Conservation (phyloP, 805 yeast species). For the Starmerella asiatica region DNA sequence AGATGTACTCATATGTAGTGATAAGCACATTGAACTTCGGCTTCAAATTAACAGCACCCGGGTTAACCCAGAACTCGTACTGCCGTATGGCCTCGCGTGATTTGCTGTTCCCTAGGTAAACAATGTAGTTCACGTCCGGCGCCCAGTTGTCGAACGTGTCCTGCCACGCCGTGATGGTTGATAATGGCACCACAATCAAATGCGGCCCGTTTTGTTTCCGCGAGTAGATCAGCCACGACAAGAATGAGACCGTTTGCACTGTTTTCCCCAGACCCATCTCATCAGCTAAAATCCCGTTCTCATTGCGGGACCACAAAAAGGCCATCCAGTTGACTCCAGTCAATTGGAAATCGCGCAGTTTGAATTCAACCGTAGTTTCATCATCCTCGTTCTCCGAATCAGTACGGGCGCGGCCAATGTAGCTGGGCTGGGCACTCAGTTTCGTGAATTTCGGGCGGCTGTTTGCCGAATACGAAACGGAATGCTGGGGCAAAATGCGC, state of each 20-base stretch:
- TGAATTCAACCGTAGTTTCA: not conserved
- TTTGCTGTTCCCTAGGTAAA: constrained; percentile 82
- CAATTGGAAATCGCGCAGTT: constrained; percentile 84
- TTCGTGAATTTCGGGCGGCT: constrained; percentile 83
- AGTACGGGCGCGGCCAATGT: constrained; percentile 50
- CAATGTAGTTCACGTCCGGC: constrained; percentile 85
- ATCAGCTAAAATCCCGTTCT: constrained; percentile 94
- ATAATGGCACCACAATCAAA: constrained; percentile 85
- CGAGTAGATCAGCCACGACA: constrained; percentile 89
- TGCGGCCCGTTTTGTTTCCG: constrained; percentile 97
- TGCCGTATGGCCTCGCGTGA: constrained; percentile 74
- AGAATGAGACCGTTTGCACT: constrained; percentile 87
- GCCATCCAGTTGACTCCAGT: constrained; percentile 99
- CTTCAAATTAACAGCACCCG: constrained; percentile 42
- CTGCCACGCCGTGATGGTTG: constrained; percentile 98
- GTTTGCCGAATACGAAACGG: constrained; percentile 55
- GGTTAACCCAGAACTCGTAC: constrained; percentile 59
- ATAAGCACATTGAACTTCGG: constrained; percentile 82
- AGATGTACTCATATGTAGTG: constrained; percentile 91
- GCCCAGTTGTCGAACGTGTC: constrained; percentile 97
- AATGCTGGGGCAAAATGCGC: constrained; percentile 67
- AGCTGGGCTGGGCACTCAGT: constrained; percentile 71
- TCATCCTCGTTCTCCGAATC: constrained; percentile 30
- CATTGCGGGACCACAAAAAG: constrained; percentile 91
- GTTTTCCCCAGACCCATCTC: constrained; percentile 99